Base-by-base conservation (phyloP, 306 rosid genomes). In the Cicer bijugum region DNA sequence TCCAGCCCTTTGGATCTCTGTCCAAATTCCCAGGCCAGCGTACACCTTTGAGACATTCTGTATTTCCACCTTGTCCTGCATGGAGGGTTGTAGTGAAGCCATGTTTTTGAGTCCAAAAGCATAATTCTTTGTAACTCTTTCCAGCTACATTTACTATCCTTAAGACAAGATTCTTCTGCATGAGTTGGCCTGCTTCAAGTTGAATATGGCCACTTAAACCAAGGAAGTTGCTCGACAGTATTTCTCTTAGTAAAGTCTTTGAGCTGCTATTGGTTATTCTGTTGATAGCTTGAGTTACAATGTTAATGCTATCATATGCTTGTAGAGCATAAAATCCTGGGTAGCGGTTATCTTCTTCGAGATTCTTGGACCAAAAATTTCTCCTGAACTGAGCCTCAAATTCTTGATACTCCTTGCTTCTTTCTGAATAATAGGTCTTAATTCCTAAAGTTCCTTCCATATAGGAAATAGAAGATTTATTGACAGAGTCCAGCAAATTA, bases 381-480 rank as follows among this genome's bases (percentile, higher is more conserved):
- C 57, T 77, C 64, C 69, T 39, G 67, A 91, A 91, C 46, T 68
- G 79, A 43, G 45, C 12, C 73, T 78, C 79, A 61, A 87, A 84
- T 38, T 77, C 55, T 52, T 17, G 61, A 63, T 80, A 84, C 56
- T 88, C 43, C 28, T 4, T 57, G 64, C 77, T 60, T 11, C 6
- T 42, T 50, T 67, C 86, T 5, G 70, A 42, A 69, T 88, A 82
- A 74, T 80, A 60, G n/a, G 81, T 80, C 78, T 81, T 88, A 78
- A 89, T 87, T 79, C 94, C 97, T 52, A 91, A 57, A 56, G 89
- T 70, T 53, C 92, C 97, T 67, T 82, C 83, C 92, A 86, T 85
- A 7, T 58, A 71, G 50, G 86, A 84, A 46, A 84, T 78, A 23
- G 60, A 53, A 14, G 85, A 35, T 55, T 68, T 78, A 28, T 73